Evolutionary conservation across 495 filamentous ascomycete species (phyloP), one percentile per base, ranked within the genome.

Genomic region (Sabuloglossum arenarium): DNA sequence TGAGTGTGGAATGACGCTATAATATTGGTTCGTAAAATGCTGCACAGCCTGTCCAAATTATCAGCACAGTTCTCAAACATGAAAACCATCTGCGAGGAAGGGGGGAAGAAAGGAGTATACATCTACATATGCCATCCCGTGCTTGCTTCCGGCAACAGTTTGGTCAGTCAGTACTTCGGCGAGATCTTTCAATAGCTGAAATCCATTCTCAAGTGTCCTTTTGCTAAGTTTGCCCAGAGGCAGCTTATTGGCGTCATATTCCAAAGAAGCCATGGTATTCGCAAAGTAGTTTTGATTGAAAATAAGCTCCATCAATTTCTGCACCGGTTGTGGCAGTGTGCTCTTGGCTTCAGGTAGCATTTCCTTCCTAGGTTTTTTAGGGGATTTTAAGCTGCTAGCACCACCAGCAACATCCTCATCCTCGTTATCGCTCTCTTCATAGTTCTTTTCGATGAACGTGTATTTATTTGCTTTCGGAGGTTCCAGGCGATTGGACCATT

Each of bases 151-250:
- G 1, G 77, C 75, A 23, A 78, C 61, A 0, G 47, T 58, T 0
- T 72, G 67, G 51, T 78, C 66, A 14, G 76, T 67, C 29, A 87
- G 63, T 9, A 88, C 69, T 19, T 74, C 75, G 0, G 84, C 76
- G 6, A 91, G 71, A 31, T 87, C 80, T 58, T 89, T 87, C 21
- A 94, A 68, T 5, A 75, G 67, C 58, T 84, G 73, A 65, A 82
- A 94, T 0, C 86, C 88, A 0, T 70, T 69, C 23, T 71, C 72
- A 53, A 94, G 77, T 14, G 85, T 89, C 6, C 74, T 65, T 57
- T 86, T 86, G 67, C 82, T 84, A 21, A 94, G 75, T 60, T 91
- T 89, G 12, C 87, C 88, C 16, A 93, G 71, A 0, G 88, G 86
- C 11, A 94, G 66, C 64, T 91, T 91, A 47, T 79, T 68, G 0